A percentile compares a stretch with the other conserved stretches of the same genome.
Evolutionary conservation across 2,329 filamentous ascomycete genomes (phyloP).

Genomic region (Calonectria honghensis): DNA sequence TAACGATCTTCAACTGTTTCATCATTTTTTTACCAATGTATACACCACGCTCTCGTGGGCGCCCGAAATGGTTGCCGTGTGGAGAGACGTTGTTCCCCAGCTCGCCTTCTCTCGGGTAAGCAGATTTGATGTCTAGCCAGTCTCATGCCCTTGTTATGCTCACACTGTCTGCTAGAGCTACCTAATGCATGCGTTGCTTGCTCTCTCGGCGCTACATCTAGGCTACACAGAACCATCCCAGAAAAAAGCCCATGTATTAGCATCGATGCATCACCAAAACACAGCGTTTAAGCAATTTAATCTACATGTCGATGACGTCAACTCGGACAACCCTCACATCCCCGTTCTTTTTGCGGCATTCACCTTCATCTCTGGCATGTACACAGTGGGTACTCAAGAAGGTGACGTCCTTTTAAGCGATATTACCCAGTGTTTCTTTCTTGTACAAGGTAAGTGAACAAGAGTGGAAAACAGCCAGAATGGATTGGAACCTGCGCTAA

Average conservation of each 20-base stretch:
- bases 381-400: neutral
- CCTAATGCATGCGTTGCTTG: slow-evolving; percentile 4
- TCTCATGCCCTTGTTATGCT: neutral
- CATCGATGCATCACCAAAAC: neutral
- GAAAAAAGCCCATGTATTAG: neutral
- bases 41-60: neutral
- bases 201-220: neutral
- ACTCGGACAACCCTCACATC: neutral
- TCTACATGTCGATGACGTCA: neutral
- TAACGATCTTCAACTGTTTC: neutral
- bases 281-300: neutral
- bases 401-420: neutral
- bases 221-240: neutral
- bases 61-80: neutral
- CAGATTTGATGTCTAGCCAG: neutral
- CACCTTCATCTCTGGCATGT: slow-evolving; percentile 6
- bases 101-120: slow-evolving; percentile 2
- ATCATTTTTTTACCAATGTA: neutral
- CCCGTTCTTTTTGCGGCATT: slow-evolving; percentile 1
- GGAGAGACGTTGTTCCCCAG: neutral
- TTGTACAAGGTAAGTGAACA: neutral
- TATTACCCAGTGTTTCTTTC: neutral
- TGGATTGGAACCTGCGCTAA: neutral
- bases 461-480: neutral
- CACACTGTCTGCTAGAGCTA: neutral